Percentiles rank a stretch among this genome's conserved stretches.
phyloP scores from a whole-genome alignment of 768 basidiomycete genomes.

The Tricholoma sp. region DNA sequence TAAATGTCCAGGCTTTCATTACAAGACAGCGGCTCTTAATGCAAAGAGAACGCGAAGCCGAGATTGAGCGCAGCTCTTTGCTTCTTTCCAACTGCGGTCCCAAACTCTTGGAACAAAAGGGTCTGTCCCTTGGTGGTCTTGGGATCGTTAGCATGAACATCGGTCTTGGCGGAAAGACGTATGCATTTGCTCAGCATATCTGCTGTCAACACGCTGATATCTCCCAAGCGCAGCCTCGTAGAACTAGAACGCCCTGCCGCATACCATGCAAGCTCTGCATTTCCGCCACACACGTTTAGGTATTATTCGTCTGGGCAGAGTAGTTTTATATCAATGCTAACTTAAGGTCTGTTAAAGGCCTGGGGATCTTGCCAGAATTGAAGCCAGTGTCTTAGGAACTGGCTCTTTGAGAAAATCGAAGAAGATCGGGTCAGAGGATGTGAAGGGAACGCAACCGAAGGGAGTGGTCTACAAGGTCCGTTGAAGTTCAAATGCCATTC shows the following conservation, averaged over 20 bases:
- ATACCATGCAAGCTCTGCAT: constrained; percentile 61
- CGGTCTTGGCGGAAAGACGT: constrained; percentile 94
- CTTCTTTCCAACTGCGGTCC: constrained; percentile 79
- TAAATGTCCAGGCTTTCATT: constrained; percentile 40
- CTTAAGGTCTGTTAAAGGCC: constrained; percentile 41
- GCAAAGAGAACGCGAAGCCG: constrained; percentile 71
- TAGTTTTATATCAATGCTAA: not conserved
- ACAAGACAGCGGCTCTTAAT: constrained; percentile 64
- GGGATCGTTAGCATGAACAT: constrained; percentile 68
- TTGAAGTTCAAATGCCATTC: not conserved
- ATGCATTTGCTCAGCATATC: constrained; percentile 12
- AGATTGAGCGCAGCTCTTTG: constrained; percentile 74
- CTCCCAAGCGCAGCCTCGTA: constrained; percentile 59
- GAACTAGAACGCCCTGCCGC: constrained; percentile 83
- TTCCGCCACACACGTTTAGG: constrained; percentile 89
- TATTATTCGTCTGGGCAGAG: constrained; percentile 17
- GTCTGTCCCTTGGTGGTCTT: constrained; percentile 73
- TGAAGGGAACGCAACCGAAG: constrained; percentile 45
- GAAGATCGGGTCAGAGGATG: constrained; percentile 29
- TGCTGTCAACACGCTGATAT: constrained; percentile 14
- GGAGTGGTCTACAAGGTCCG: constrained; percentile 85
- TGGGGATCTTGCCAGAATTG: constrained; percentile 86
- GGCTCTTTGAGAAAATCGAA: constrained; percentile 40
- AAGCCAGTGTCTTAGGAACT: constrained; percentile 53
- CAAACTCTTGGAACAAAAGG: constrained; percentile 83